Conservation (phyloP, 73 alveolate genomes). For the Paramecium primaurelia region DNA sequence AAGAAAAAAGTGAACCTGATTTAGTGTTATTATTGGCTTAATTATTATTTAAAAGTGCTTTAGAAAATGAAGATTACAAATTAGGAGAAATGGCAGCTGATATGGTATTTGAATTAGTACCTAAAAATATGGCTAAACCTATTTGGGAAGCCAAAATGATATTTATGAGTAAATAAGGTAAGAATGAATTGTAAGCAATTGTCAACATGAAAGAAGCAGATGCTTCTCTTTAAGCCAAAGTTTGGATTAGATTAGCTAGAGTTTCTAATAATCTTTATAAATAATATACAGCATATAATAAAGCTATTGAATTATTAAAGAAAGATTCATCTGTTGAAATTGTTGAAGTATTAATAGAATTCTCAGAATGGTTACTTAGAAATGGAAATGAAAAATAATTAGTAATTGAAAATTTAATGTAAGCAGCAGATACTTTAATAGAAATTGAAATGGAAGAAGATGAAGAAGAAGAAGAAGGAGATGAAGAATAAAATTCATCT, state of each 20-base stretch:
- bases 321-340: conserved; percentile 95
- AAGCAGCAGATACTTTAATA: conserved; percentile 93
- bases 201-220: conserved; percentile 96
- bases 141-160: conserved; percentile 97
- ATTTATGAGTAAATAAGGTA: conserved; percentile 95
- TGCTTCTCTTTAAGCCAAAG: conserved; percentile 92
- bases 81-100: conserved; percentile 96
- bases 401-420: conserved; percentile 88
- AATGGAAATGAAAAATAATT: conserved; percentile 88
- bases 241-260: conserved; percentile 97
- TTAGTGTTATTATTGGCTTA: conserved; percentile 88
- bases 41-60: conserved; percentile 87
- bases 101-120: conserved; percentile 93
- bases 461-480: conserved; percentile 92
- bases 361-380: conserved; percentile 93
- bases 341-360: conserved; percentile 94
- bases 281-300: conserved; percentile 92
- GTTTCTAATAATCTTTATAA: conserved; percentile 87
- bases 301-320: conserved; percentile 92
- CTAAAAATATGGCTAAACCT: conserved; percentile 91
- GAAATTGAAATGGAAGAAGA: conserved; percentile 97
- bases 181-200: conserved; percentile 91
- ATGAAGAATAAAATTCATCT: conserved; percentile 80
- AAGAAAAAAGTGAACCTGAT: conserved; percentile 95
- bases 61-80: conserved; percentile 95